Evolutionary conservation across 192 early-diverging fungal genomes (phyloP).

Genomic region (Coemansia sp.): DNA sequence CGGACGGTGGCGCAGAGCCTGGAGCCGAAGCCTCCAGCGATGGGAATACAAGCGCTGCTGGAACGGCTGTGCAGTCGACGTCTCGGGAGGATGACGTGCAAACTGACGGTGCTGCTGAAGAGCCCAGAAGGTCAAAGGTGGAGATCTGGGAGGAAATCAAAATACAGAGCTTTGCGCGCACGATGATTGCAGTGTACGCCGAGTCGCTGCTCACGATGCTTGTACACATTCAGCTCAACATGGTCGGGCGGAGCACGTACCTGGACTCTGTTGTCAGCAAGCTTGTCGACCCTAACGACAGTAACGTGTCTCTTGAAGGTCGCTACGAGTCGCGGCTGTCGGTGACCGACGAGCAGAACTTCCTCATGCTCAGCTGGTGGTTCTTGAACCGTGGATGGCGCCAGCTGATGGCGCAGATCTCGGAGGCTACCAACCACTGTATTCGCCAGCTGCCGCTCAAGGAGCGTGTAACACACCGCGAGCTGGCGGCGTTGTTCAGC

Average conservation of each 20-base stretch:
- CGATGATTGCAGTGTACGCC: constrained; percentile 82
- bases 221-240: constrained; percentile 85
- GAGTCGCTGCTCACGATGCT: constrained; percentile 84
- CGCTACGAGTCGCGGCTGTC: constrained; percentile 33
- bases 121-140: constrained; percentile 60
- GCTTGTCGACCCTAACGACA: constrained; percentile 18
- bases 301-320: constrained; percentile 28
- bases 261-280: constrained; percentile 67
- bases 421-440: constrained; percentile 51
- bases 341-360: constrained; percentile 71
- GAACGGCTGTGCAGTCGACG: neutral
- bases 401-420: constrained; percentile 66
- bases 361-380: constrained; percentile 91
- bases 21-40: neutral
- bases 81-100: neutral
- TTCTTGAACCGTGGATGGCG: constrained; percentile 89
- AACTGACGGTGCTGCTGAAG: neutral
- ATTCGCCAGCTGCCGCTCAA: constrained; percentile 62
- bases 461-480: constrained; percentile 63
- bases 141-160: constrained; percentile 93
- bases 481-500: constrained; percentile 59
- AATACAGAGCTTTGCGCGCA: constrained; percentile 84
- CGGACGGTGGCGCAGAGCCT: neutral
- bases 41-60: neutral
- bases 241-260: constrained; percentile 91